Evolutionary conservation across 2,329 filamentous ascomycete genomes (phyloP).

Genomic region (Alternaria infectoria): DNA sequence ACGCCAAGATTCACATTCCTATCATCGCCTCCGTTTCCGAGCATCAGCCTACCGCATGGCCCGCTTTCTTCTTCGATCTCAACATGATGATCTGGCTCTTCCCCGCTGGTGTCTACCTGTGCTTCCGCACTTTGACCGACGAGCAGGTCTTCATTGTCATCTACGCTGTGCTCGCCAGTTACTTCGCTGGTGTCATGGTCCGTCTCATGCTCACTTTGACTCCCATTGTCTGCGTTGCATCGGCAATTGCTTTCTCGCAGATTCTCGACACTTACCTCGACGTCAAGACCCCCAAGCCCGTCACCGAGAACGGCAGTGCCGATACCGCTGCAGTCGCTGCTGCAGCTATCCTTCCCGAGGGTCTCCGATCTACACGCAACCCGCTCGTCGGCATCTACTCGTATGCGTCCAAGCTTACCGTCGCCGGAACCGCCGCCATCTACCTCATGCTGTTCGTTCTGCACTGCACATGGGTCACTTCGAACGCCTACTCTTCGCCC

Average conservation of each 20-base stretch:
- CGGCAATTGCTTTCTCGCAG: slow-evolving; percentile 84
- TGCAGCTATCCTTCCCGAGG: slow-evolving; percentile 59
- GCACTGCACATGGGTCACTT: slow-evolving; percentile 99
- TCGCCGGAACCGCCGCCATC: slow-evolving; percentile 73
- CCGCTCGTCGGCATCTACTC: slow-evolving; percentile 86
- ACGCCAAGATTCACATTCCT: slow-evolving; percentile 98
- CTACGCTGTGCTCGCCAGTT: slow-evolving; percentile 94
- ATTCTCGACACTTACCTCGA: slow-evolving; percentile 87
- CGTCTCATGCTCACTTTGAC: slow-evolving; percentile 97
- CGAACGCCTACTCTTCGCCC: slow-evolving; percentile 97
- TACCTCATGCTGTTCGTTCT: slow-evolving; percentile 94
- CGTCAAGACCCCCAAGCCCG: slow-evolving; percentile 64
- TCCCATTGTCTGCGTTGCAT: slow-evolving; percentile 92
- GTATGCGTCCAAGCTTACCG: slow-evolving; percentile 76
- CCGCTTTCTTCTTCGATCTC: slow-evolving; percentile 98
- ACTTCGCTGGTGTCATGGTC: slow-evolving; percentile 99
- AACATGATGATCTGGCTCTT: slow-evolving; percentile 99
- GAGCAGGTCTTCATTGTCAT: slow-evolving; percentile 98
- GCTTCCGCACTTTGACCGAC: slow-evolving; percentile 90
- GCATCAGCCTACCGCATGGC: slow-evolving; percentile 98
- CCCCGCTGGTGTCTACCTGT: slow-evolving; percentile 97
- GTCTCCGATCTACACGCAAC: slow-evolving; percentile 72
- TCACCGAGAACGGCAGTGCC: slow-evolving; percentile 48
- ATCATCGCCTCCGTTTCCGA: slow-evolving; percentile 99
- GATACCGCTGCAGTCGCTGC: slow-evolving; percentile 49